Percentiles rank a stretch among this genome's conserved stretches.
Evolutionary conservation across 1,284 basidiomycete species (phyloP).

Genomic region (Ustanciosporium gigantosporum): DNA sequence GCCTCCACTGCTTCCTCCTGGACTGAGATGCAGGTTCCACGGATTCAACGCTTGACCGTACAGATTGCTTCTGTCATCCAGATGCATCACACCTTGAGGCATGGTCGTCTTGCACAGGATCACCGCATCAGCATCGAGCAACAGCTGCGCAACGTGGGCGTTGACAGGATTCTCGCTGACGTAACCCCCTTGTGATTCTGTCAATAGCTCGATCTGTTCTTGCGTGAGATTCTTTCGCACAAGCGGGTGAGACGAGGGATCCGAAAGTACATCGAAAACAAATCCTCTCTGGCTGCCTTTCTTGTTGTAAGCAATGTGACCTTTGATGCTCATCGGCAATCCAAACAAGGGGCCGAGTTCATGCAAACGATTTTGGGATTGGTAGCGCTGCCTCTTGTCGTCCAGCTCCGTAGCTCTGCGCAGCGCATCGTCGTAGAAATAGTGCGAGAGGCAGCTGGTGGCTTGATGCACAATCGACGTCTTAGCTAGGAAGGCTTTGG

Average conservation of each 20-base stretch:
- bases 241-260: conserved; percentile 13
- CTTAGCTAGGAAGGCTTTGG: conserved; percentile 14
- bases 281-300: conserved; percentile 42
- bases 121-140: conserved; percentile 30
- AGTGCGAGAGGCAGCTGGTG: conserved; percentile 38
- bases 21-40: conserved; percentile 33
- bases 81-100: conserved; percentile 49
- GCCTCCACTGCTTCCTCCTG: conserved; percentile 41
- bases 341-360: conserved; percentile 31
- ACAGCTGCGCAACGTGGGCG: conserved; percentile 13
- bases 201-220: conserved; percentile 6
- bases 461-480: conserved; percentile 37
- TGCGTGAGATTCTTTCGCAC: conserved; percentile 8
- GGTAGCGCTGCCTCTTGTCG: conserved; percentile 5
- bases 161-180: conserved; percentile 10
- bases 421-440: conserved; percentile 15
- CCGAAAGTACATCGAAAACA: conserved; percentile 37
- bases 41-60: conserved; percentile 48
- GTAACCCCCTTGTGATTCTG: conserved; percentile 17
- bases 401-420: conserved; percentile 18
- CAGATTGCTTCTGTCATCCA: conserved; percentile 39
- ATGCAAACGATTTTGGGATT: conserved; percentile 5
- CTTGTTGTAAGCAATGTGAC: conserved; percentile 21
- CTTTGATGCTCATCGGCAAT: conserved; percentile 45
- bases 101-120: conserved; percentile 45